Conservation (phyloP, 306 rosid genomes). For the Dryas drummondii region DNA sequence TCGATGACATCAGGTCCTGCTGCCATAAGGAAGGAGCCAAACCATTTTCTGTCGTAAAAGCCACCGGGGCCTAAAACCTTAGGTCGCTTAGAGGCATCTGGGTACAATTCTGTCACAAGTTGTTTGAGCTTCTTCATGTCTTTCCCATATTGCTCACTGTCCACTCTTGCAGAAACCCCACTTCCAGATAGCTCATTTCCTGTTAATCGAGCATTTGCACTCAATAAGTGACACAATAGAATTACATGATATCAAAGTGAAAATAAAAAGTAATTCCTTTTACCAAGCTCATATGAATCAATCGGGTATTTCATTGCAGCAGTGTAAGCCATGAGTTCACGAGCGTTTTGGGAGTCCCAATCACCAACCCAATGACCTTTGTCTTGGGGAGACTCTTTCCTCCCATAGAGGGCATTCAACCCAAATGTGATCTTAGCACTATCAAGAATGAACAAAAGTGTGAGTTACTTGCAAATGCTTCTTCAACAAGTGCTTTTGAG, state of each 20-base stretch:
- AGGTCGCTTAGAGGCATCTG: slow-evolving; percentile 42
- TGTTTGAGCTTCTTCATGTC: slow-evolving; percentile 43
- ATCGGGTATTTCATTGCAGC: slow-evolving; percentile 57
- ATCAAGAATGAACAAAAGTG: neutral
- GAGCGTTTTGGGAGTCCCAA: slow-evolving; percentile 55
- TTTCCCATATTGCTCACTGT: slow-evolving; percentile 48
- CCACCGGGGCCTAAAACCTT: slow-evolving; percentile 66
- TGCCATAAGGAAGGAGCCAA: slow-evolving; percentile 42
- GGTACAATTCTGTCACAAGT: slow-evolving; percentile 37
- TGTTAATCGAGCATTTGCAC: slow-evolving; percentile 8
- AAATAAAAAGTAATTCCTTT: neutral
- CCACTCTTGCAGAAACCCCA: slow-evolving; percentile 49
- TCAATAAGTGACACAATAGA: neutral
- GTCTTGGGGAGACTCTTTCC: slow-evolving; percentile 26
- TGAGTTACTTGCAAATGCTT: neutral
- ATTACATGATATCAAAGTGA: neutral
- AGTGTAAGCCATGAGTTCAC: slow-evolving; percentile 48
- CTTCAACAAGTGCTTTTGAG: too few relatives aligned
- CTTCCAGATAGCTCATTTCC: slow-evolving; percentile 56
- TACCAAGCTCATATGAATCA: slow-evolving; percentile 55
- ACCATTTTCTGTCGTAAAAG: slow-evolving; percentile 58
- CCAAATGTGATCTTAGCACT: slow-evolving; percentile 59
- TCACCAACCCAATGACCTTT: slow-evolving; percentile 37
- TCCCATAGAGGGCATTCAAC: slow-evolving; percentile 57
- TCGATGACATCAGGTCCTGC: slow-evolving; percentile 47